These are phyloP conservation scores for Apophysomyces elegans DNA, from an alignment of 371 early-diverging fungal species.

Conservation along the genomic window DNA sequence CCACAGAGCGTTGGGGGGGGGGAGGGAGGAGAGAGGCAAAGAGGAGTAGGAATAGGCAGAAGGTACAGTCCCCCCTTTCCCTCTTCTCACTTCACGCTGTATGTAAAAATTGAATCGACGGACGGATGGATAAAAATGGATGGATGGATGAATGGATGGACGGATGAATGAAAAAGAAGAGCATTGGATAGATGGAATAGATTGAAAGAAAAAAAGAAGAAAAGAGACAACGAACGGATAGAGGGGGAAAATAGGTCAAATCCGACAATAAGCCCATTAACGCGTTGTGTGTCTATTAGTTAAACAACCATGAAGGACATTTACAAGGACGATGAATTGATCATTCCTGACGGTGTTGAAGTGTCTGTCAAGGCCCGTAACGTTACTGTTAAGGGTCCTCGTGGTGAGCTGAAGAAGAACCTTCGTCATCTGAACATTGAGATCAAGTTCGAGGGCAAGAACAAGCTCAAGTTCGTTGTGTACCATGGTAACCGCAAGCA, in stretches of 20 bases:
- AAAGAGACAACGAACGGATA: not conserved
- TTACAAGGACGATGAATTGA: conserved; percentile 81
- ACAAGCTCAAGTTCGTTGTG: conserved; percentile 83
- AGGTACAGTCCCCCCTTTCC: not conserved
- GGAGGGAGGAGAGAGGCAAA: not conserved
- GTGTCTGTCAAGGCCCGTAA: conserved; percentile 80
- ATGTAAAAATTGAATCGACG: not conserved
- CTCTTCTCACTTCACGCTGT: conserved; percentile 11
- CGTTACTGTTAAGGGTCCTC: conserved; percentile 83
- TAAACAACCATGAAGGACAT: conserved; percentile 77
- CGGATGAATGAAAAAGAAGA: not conserved
- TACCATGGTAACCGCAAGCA: conserved; percentile 99
- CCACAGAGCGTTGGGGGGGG: not conserved
- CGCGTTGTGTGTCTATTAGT: not conserved
- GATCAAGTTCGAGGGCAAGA: conserved; percentile 69
- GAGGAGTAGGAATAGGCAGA: not conserved
- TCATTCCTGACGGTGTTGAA: conserved; percentile 79
- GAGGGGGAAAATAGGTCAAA: not conserved
- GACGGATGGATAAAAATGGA: not conserved
- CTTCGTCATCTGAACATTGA: conserved; percentile 96
- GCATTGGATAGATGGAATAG: not conserved
- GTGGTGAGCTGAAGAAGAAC: conserved; percentile 91
- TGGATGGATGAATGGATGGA: not conserved
- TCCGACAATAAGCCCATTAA: too few relatives aligned
- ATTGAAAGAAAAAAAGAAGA: not conserved